These are phyloP conservation scores for Kappamyces sp. DNA, from an alignment of 192 early-diverging fungal genomes.

Conservation along the genomic window DNA sequence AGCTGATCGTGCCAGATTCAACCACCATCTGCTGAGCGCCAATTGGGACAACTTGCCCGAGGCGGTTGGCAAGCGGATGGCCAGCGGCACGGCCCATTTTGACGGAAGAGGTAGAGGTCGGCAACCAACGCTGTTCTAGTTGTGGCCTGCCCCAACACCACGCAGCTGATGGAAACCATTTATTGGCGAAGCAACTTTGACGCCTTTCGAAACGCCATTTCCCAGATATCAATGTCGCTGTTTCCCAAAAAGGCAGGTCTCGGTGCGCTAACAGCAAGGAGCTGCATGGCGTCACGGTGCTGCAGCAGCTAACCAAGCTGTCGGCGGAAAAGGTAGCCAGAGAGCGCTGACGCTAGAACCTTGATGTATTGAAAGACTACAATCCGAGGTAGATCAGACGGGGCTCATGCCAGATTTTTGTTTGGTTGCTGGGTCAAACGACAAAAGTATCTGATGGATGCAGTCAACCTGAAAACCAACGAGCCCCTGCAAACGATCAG, in stretches of 20 bases:
- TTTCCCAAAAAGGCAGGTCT: not conserved
- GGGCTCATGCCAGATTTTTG: conserved; percentile 6
- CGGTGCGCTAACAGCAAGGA: conserved; percentile 10
- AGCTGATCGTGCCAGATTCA: conserved; percentile 23
- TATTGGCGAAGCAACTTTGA: conserved; percentile 56
- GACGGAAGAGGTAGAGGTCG: conserved; percentile 22
- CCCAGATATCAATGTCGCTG: conserved; percentile 6
- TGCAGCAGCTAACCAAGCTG: conserved; percentile 34
- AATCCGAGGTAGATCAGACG: conserved; percentile 10
- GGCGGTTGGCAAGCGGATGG: conserved; percentile 22
- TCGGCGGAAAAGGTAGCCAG: conserved; percentile 7
- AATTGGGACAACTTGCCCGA: conserved; percentile 23
- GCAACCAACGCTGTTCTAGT: conserved; percentile 17
- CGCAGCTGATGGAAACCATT: conserved; percentile 33
- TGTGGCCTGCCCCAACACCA: conserved; percentile 24
- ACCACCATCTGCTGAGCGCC: conserved; percentile 30
- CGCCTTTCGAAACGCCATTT: conserved; percentile 43
- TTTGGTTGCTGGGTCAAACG: conserved; percentile 53
- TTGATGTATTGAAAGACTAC: conserved; percentile 22
- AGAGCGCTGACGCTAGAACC: not conserved
- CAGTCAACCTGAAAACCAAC: conserved; percentile 27
- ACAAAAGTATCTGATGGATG: conserved; percentile 31
- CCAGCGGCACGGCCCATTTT: conserved; percentile 33
- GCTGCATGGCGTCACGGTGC: conserved; percentile 28
- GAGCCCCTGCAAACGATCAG: conserved; percentile 17